These are phyloP conservation scores for Nannochloropsis gaditana DNA, from an alignment of 108 stramenopile genomes.

Conservation along the genomic window DNA sequence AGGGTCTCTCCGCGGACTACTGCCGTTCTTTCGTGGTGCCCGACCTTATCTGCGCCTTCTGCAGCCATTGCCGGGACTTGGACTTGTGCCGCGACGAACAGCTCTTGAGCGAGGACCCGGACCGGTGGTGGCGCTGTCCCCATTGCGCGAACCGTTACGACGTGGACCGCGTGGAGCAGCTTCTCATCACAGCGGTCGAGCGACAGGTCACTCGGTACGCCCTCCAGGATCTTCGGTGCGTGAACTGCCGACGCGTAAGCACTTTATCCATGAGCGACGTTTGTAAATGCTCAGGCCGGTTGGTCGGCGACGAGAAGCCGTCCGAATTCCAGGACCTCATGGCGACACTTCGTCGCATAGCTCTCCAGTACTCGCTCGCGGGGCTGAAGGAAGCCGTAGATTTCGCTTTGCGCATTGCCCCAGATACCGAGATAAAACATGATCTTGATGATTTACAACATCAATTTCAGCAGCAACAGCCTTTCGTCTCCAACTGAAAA, in stretches of 20 bases:
- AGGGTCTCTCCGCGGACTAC: constrained; percentile 76
- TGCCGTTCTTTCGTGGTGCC: constrained; percentile 75
- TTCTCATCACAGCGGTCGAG: constrained; percentile 69
- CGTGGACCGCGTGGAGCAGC: constrained; percentile 64
- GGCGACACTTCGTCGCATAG: neutral
- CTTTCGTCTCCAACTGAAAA: neutral
- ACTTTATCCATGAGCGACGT: neutral
- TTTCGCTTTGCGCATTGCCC: neutral
- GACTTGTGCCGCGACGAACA: constrained; percentile 71
- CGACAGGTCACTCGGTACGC: constrained; percentile 70
- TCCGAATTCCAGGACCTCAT: neutral
- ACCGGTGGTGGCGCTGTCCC: constrained; percentile 66
- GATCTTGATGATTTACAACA: constrained; percentile 1
- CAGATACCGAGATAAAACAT: neutral
- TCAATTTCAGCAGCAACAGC: neutral
- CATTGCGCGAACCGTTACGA: constrained; percentile 79
- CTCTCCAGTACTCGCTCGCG: neutral
- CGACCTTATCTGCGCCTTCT: constrained; percentile 88
- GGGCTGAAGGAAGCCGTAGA: constrained; percentile 16
- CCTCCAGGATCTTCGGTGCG: constrained; percentile 84
- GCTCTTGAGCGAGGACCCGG: constrained; percentile 35
- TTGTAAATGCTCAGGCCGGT: neutral
- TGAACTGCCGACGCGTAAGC: constrained; percentile 54
- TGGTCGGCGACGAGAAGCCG: neutral
- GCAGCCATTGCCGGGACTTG: constrained; percentile 78